These are phyloP conservation scores for Escallonia herrerae DNA, from an alignment of 129 eudicot species.

Conservation along the genomic window DNA sequence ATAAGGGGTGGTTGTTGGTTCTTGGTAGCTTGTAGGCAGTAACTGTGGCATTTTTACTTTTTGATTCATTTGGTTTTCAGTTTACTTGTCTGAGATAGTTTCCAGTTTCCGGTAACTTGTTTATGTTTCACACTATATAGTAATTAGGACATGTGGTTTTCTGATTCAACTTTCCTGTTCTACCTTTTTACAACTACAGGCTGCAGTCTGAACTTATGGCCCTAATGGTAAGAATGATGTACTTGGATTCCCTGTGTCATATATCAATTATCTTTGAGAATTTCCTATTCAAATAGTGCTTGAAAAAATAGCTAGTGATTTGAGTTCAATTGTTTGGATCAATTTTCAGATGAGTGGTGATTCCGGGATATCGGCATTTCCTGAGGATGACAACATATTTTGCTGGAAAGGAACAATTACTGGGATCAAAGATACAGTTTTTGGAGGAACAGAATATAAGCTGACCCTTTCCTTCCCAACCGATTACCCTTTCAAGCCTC, in stretches of 20 bases:
- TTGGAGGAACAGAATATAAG: constrained; percentile 92
- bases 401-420: constrained; percentile 89
- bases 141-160: neutral
- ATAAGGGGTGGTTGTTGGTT: no score
- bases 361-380: constrained; percentile 85
- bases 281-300: no score
- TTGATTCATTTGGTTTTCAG: neutral
- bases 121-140: neutral
- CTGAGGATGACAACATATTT: constrained; percentile 93
- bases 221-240: constrained; percentile 56
- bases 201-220: constrained; percentile 94
- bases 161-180: constrained; percentile 11
- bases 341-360: constrained; percentile 78
- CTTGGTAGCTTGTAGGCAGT: neutral
- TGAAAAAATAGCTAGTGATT: neutral
- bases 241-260: neutral
- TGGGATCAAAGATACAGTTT: constrained; percentile 91
- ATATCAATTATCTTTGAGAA: neutral
- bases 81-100: neutral
- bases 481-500: constrained; percentile 94
- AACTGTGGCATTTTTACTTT: neutral
- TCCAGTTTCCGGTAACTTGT: neutral
- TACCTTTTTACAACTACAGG: constrained; percentile 28
- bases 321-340: neutral
- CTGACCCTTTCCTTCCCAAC: constrained; percentile 63